These are phyloP conservation scores for Fusarium sp. DNA, from an alignment of 2,329 filamentous ascomycete genomes.

Conservation along the genomic window DNA sequence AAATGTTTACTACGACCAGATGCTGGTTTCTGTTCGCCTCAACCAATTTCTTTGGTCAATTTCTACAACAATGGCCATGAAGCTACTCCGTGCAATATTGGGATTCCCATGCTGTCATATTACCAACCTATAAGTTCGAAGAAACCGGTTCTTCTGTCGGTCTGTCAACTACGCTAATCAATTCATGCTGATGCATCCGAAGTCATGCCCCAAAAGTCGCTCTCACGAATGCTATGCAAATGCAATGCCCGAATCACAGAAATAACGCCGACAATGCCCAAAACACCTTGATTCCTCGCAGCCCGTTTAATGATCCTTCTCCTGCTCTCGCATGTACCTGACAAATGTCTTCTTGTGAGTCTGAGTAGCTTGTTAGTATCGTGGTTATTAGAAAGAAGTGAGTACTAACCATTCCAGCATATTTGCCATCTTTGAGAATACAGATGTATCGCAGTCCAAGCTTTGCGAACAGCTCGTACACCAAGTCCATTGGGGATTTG, in stretches of 20 bases:
- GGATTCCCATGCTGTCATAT: constrained; percentile 11
- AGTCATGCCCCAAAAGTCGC: constrained; percentile 31
- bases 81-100: neutral
- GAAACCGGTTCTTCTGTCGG: constrained; percentile 10
- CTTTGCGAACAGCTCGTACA: constrained; percentile 97
- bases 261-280: constrained; percentile 21
- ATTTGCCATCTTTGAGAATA: constrained; percentile 85
- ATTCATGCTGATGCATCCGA: constrained; percentile 8
- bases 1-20: neutral
- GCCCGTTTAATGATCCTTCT: constrained; percentile 61
- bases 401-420: constrained; percentile 84
- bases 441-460: constrained; percentile 93
- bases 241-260: constrained; percentile 28
- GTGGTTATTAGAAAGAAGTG: neutral
- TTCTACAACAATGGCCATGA: neutral
- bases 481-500: constrained; percentile 90
- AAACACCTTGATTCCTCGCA: constrained; percentile 16
- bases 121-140: constrained; percentile 6
- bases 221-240: constrained; percentile 30
- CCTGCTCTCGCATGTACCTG: constrained; percentile 89
- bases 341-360: constrained; percentile 98
- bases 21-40: neutral
- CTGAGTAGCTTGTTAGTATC: constrained; percentile 56
- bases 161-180: constrained; percentile 12
- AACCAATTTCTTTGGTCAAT: neutral